Percentiles rank a stretch among this genome's conserved stretches.
These are phyloP conservation scores for Ogataea pini DNA, from an alignment of 805 yeast species.

Conservation along the genomic window DNA sequence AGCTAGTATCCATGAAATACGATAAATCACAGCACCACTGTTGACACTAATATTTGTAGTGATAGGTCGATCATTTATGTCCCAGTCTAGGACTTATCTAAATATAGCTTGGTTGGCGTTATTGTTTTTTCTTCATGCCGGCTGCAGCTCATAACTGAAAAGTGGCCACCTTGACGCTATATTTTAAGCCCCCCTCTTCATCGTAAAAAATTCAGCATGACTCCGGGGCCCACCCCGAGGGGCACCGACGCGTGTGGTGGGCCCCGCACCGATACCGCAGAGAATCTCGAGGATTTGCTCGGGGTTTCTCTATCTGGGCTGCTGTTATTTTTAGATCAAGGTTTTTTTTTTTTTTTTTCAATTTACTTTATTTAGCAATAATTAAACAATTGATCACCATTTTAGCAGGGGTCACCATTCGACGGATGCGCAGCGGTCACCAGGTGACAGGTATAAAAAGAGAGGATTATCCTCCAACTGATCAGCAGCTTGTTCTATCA, in stretches of 20 bases:
- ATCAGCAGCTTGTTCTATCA: not conserved
- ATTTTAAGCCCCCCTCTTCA: not conserved
- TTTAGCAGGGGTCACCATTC: constrained; percentile 1
- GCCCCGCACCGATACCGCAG: too few species aligned
- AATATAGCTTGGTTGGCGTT: constrained; percentile 5
- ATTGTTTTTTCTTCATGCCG: not conserved
- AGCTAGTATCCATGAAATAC: too few species aligned
- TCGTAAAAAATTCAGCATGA: not conserved
- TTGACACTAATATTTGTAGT: too few species aligned
- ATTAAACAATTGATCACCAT: not conserved
- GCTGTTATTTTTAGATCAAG: constrained; percentile 5
- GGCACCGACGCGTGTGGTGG: too few species aligned
- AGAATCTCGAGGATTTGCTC: too few species aligned
- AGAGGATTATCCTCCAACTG: not conserved
- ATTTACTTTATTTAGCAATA: constrained; percentile 6
- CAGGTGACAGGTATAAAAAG: constrained; percentile 2
- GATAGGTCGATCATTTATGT: not conserved
- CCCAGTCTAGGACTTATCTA: not conserved
- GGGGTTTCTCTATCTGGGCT: not conserved
- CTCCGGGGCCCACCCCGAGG: not conserved
- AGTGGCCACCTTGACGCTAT: not conserved
- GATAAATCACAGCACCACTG: too few species aligned
- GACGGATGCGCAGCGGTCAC: not conserved
- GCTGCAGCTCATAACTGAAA: constrained; percentile 1
- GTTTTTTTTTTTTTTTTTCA: not conserved